Evolutionary conservation across 805 yeast species (phyloP).

Genomic region (Schwanniomyces sp.): DNA sequence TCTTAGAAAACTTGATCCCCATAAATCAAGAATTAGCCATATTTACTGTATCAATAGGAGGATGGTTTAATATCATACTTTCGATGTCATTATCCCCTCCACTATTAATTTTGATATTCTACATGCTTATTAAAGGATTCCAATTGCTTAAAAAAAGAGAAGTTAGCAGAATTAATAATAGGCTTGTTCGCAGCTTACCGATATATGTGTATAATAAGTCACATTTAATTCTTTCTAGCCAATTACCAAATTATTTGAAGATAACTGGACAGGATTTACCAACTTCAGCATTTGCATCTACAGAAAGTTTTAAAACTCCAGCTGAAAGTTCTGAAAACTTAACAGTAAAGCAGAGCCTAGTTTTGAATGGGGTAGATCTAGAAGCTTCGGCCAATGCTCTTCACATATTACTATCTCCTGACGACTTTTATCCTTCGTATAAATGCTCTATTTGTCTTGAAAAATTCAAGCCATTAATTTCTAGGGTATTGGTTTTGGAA

Average conservation of each 20-base stretch:
- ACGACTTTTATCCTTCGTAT: conserved; percentile 41
- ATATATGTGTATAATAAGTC: conserved; percentile 36
- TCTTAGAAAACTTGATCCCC: conserved; percentile 8
- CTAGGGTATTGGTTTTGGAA: conserved; percentile 51
- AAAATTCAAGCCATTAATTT: conserved; percentile 45
- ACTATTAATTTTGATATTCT: conserved; percentile 33
- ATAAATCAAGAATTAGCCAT: conserved; percentile 15
- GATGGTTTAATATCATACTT: conserved; percentile 38
- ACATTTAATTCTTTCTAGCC: conserved; percentile 29
- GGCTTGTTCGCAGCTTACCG: conserved; percentile 33
- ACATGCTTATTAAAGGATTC: conserved; percentile 26
- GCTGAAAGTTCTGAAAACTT: conserved; percentile 25
- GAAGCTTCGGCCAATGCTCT: conserved; percentile 14
- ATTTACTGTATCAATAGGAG: conserved; percentile 35
- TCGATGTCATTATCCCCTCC: conserved; percentile 46
- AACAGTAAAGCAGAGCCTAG: conserved; percentile 23
- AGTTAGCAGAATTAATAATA: conserved; percentile 25
- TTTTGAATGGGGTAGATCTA: conserved; percentile 43
- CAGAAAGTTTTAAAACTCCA: conserved; percentile 5
- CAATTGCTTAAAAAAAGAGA: conserved; percentile 27
- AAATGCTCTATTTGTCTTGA: conserved; percentile 65
- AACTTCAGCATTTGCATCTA: conserved; percentile 5
- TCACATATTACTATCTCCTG: conserved; percentile 24
- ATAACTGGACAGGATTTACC: conserved; percentile 24
- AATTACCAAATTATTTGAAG: conserved; percentile 29